Conservation (phyloP, 1,284 basidiomycete species). For the Pisolithus thermaeus region DNA sequence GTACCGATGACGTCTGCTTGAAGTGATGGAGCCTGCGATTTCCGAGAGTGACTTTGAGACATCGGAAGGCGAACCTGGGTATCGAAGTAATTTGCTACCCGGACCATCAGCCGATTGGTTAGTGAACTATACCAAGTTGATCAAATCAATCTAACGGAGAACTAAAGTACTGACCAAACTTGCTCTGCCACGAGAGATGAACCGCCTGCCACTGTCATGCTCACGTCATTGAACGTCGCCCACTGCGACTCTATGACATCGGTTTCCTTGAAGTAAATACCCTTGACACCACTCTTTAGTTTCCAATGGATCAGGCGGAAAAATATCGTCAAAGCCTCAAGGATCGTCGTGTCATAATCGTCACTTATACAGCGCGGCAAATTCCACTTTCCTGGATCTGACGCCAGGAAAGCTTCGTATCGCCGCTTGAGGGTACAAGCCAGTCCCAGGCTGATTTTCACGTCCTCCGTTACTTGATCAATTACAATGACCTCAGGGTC, state of each 20-base stretch:
- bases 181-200: slow-evolving; percentile 92
- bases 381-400: slow-evolving; percentile 88
- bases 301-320: slow-evolving; percentile 96
- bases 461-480: slow-evolving; percentile 93
- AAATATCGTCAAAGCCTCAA: slow-evolving; percentile 86
- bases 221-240: slow-evolving; percentile 93
- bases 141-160: slow-evolving; percentile 1
- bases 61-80: slow-evolving; percentile 81
- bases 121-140: slow-evolving; percentile 50
- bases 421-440: slow-evolving; percentile 94
- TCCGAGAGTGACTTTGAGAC: slow-evolving; percentile 18
- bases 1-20: slow-evolving; percentile 25
- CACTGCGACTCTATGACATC: slow-evolving; percentile 96
- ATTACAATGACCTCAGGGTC: slow-evolving; percentile 90
- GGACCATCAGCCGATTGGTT: slow-evolving; percentile 85
- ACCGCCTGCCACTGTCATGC: slow-evolving; percentile 83
- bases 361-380: slow-evolving; percentile 83
- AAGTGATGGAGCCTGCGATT: slow-evolving; percentile 16
- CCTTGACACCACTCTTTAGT: slow-evolving; percentile 87
- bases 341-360: slow-evolving; percentile 86
- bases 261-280: slow-evolving; percentile 96
- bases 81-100: slow-evolving; percentile 91
- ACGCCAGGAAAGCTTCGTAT: slow-evolving; percentile 83
- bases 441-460: slow-evolving; percentile 87
- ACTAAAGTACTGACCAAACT: slow-evolving; percentile 61